Evolutionary conservation across 306 rosid species (phyloP), one percentile per base, ranked within the genome.

Genomic region (Sindora glabra): DNA sequence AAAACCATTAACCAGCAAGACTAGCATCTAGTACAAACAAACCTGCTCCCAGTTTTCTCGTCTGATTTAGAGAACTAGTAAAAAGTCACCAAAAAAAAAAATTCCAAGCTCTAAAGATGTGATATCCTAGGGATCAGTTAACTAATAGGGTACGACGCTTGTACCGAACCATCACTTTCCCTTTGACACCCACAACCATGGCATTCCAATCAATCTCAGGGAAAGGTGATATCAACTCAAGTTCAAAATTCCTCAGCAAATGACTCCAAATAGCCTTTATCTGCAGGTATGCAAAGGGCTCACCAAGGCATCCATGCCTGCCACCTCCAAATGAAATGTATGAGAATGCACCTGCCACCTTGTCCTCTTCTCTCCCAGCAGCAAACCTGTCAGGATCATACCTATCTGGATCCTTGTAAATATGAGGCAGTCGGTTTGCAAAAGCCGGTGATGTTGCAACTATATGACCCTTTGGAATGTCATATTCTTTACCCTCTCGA

Each of bases 141-240:
- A 69, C 75, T 14, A 78, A 74, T 49, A 92, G 95, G 68, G 61
- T 74, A 80, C 83, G 70, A 10, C 96, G 72, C 79, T 88, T 92
- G 64, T 92, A 92, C 15, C 94, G 86, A 22, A 89, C 96, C 98
- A 92, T 89, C 29, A 86, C 96, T 72, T 86, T 76, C 23, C 96
- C 98, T 59, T 92, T 92, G 48, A 92, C 98, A 38, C 98, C 98
- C 0, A 92, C 98, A 56, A 92, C 96, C 98, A 92, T 92, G 77
- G 98, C 98, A 71, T 92, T 88, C 98, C 96, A 92, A 64, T 88
- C 98, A 8, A 75, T 86, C 76, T 92, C 95, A 3, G 98, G 98
- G 58, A 92, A 92, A 13, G 95, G 95, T 22, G 96, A 92, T 8
- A 83, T 38, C 52, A 86, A 78, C 73, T 92, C 98, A 56, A 92